Percentiles rank a stretch among this genome's conserved stretches.
Conservation (phyloP, 2,329 filamentous ascomycete species). For the Alternaria brassicicola region DNA sequence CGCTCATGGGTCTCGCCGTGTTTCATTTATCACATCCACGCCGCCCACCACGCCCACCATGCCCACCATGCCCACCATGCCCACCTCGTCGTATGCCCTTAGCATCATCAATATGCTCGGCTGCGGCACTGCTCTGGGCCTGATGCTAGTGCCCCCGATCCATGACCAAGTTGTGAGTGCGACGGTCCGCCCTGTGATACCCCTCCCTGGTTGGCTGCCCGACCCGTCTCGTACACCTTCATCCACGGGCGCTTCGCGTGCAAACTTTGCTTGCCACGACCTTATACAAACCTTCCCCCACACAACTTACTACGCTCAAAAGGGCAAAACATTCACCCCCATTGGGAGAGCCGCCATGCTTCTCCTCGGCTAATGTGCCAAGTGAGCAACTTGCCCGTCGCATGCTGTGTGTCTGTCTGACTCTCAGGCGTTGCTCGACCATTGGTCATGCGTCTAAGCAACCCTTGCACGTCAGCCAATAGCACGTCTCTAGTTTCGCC, state of each 20-base stretch:
- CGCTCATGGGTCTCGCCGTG: conserved; percentile 27
- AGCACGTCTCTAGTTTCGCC: conserved; percentile 12
- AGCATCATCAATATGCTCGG: conserved; percentile 9
- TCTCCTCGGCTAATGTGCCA: conserved; percentile 25
- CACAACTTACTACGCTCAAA: conserved; percentile 15
- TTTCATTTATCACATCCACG: conserved; percentile 32
- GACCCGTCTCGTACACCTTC: conserved; percentile 23
- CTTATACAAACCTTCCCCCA: too few relatives aligned
- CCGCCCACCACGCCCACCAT: conserved; percentile 15
- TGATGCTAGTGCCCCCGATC: background rate
- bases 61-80: conserved; percentile 3
- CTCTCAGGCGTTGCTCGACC: conserved; percentile 10
- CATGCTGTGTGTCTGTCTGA: conserved; percentile 11
- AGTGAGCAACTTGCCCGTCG: conserved; percentile 21
- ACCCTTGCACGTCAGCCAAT: conserved; percentile 40
- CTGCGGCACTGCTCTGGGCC: conserved; percentile 1
- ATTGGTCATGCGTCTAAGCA: conserved; percentile 25
- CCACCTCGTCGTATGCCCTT: conserved; percentile 7
- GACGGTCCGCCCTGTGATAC: conserved; percentile 7
- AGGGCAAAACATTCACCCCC: conserved; percentile 4
- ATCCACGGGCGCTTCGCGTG: conserved; percentile 14
- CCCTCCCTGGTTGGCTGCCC: conserved; percentile 26
- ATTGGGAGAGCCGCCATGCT: conserved; percentile 19
- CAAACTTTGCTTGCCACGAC: conserved; percentile 15
- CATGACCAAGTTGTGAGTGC: conserved; percentile 7